These are phyloP conservation scores for Sorghum bicolor DNA, from an alignment of 176 grass and related monocot genomes.

Conservation along the genomic window Sorghum_bicolor_NCBIv3 NC_012871.2:74198501-74199000, in stretches of 20 bases:
- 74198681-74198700: conserved; percentile 9
- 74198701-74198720: conserved; percentile 57
- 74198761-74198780: conserved; percentile 43
- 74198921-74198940: background rate
- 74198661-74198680: background rate
- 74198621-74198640: conserved; percentile 51
- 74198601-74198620: conserved; percentile 14
- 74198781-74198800: conserved; percentile 55
- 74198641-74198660: conserved; percentile 15
- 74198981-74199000: conserved; percentile 42
- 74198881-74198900: conserved; percentile 23
- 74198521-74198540: background rate
- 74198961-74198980: conserved; percentile 50
- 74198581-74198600: background rate
- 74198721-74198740: conserved; percentile 87
- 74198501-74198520: background rate
- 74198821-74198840: background rate
- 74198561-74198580: background rate
- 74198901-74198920: background rate
- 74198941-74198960: conserved; percentile 42
- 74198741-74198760: conserved; percentile 43
- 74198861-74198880: conserved; percentile 62
- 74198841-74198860: conserved; percentile 12
- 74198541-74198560: background rate
- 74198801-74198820: conserved; percentile 48